Base-by-base conservation (phyloP, 148 eudicot genomes). In the Silene latifolia region DNA sequence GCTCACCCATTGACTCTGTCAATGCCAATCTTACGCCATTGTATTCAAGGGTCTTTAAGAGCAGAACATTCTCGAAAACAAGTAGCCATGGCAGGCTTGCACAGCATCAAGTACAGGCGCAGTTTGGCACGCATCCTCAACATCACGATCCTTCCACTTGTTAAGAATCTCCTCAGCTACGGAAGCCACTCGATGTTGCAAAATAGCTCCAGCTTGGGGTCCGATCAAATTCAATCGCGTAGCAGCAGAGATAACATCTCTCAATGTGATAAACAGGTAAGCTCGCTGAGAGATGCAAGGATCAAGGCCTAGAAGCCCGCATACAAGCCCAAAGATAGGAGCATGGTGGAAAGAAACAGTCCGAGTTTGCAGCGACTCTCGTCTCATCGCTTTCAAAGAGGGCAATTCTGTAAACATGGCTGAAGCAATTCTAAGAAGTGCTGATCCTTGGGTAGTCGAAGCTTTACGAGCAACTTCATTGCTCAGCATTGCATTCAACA, bases 201-300 rank as follows among this genome's bases (percentile, higher is more conserved):
- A 65, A 35, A 86, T 79, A 3, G 97, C 96, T 7, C 89, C 98
- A 47, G 87, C 97, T 11, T 88, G 72, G 14, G 98, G 98, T 35
- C 98, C 98, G 2, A 94, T 85, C 83, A 94, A 70, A 72, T 91
- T 94, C 17, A 94, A 82, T 82, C 98, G 86, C 1, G 97, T 91
- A 5, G 98, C 97, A 79, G 98, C 95, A 5, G 98, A 94, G 63
- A 94, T 78, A 9, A 94, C 69, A 73, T 94, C 98, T 79, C 98
- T 85, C 77, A 88, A 74, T 0, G 97, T 87, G 18, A 85, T 61
- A 66, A 89, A 94, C 88, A 94, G 44, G 81, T 84, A 94, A 17
- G 93, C 90, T 78, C 86, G 85, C 78, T 94, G 98, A 69, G 91
- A 74, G 29, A 80, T 82, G 68, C 82, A 83, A 4, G 73, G 51